Percentiles rank a stretch among this genome's conserved stretches.
phyloP scores from a whole-genome alignment of 2,329 filamentous ascomycete genomes.

The Paraphaeosphaeria sporulosa region DNA sequence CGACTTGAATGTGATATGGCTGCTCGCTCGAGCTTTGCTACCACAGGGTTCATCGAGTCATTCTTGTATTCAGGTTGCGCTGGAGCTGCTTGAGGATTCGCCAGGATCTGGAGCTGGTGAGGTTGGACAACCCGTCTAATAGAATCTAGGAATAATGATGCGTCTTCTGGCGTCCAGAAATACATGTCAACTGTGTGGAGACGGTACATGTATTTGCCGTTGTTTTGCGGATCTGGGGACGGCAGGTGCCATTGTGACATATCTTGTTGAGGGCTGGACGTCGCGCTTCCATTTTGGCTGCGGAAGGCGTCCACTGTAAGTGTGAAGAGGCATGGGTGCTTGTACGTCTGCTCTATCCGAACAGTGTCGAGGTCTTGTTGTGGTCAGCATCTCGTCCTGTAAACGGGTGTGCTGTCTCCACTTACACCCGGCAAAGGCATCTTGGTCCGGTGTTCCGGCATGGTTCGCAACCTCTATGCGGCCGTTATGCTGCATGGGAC shows the following conservation, averaged over 20 bases:
- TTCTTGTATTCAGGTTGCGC: constrained; percentile 53
- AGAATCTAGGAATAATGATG: constrained; percentile 73
- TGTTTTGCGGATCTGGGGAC: constrained; percentile 73
- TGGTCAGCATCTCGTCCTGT: constrained; percentile 20
- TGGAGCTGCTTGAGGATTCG: constrained; percentile 49
- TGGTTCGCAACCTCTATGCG: constrained; percentile 80
- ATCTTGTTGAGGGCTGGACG: constrained; percentile 56
- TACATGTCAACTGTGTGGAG: constrained; percentile 80
- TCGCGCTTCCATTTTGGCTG: constrained; percentile 41
- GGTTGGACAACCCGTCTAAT: constrained; percentile 73
- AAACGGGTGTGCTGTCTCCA: constrained; percentile 17
- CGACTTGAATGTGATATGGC: constrained; percentile 66
- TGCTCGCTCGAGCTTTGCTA: constrained; percentile 75
- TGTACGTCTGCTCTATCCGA: constrained; percentile 74
- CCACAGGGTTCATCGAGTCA: constrained; percentile 70
- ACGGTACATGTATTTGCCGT: constrained; percentile 81
- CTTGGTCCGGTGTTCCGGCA: constrained; percentile 76
- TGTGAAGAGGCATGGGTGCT: constrained; percentile 74
- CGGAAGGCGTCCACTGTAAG: constrained; percentile 64
- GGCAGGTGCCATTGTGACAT: constrained; percentile 75
- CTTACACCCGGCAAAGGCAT: constrained; percentile 80
- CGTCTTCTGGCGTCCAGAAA: constrained; percentile 79
- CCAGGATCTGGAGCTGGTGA: constrained; percentile 47
- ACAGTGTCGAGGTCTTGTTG: constrained; percentile 69
- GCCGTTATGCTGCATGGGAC: constrained; percentile 70